phyloP scores from a whole-genome alignment of 73 alveolate species.

The Diophrys appendiculata region DNA sequence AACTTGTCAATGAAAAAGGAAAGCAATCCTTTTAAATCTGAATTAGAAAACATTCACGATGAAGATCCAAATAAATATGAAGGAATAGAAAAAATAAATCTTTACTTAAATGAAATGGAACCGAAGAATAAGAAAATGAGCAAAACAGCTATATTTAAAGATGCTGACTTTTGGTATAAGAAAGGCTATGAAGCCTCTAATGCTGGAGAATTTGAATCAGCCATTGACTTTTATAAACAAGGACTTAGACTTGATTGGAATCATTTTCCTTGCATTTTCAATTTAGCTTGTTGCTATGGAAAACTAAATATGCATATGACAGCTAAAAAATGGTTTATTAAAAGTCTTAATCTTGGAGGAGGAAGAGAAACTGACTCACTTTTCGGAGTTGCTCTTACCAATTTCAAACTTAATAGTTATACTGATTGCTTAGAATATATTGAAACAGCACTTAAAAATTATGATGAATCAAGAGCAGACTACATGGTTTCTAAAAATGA shows the following conservation, averaged over 20 bases:
- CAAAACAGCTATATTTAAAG: background rate
- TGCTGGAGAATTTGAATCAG: conserved; percentile 45
- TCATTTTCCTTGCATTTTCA: conserved; percentile 48
- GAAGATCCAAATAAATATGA: background rate
- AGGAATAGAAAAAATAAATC: background rate
- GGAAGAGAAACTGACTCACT: conserved; percentile 1
- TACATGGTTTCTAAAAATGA: conserved; percentile 2
- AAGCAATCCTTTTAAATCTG: background rate
- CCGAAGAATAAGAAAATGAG: background rate
- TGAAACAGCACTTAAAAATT: background rate
- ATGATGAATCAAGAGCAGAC: background rate
- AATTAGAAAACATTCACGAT: background rate
- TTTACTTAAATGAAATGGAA: background rate
- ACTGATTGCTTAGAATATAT: conserved; percentile 10
- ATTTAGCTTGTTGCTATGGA: conserved; percentile 57
- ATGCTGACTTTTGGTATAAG: conserved; percentile 60
- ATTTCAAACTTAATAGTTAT: conserved; percentile 21
- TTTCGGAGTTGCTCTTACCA: conserved; percentile 49
- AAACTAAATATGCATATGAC: background rate
- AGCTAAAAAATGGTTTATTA: conserved; percentile 19
- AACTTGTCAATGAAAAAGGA: too few species aligned
- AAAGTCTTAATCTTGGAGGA: background rate
- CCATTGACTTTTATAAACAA: conserved; percentile 50
- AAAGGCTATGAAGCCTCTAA: conserved; percentile 49
- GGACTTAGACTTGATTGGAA: conserved; percentile 23